phyloP scores from a whole-genome alignment of 2,329 filamentous ascomycete species.

The Aspergillus intermedius region DNA sequence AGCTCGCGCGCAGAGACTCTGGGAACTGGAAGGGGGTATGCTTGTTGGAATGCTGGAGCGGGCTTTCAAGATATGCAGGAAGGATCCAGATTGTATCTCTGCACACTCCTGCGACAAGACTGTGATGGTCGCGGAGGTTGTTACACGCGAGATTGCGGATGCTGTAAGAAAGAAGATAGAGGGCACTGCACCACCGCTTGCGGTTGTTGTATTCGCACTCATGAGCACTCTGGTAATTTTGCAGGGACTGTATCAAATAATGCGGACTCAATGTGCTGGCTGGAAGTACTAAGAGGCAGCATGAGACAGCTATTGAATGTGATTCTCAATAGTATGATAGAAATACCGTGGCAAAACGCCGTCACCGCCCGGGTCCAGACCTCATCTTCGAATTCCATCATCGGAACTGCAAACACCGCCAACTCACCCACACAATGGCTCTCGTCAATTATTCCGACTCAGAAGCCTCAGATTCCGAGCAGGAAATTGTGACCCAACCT shows the following conservation, averaged over 20 bases:
- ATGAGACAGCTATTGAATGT: too few species aligned
- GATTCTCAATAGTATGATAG: background rate
- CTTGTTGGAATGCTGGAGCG: background rate
- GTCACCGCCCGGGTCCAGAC: background rate
- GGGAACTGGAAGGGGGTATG: background rate
- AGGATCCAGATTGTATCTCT: background rate
- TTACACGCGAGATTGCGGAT: constrained; percentile 4
- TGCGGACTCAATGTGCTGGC: too few species aligned
- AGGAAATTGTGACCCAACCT: constrained; percentile 26
- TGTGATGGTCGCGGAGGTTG: constrained; percentile 6
- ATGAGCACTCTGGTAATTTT: too few species aligned
- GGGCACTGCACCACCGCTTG: background rate
- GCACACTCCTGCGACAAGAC: constrained; percentile 1
- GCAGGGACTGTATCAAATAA: too few species aligned
- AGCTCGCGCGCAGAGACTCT: too few species aligned
- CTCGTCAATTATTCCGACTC: constrained; percentile 81
- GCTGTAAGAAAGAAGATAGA: background rate
- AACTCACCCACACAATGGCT: constrained; percentile 50
- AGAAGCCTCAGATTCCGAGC: constrained; percentile 60
- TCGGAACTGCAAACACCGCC: background rate
- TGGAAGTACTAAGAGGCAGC: too few species aligned
- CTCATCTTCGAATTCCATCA: background rate
- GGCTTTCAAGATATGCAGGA: background rate
- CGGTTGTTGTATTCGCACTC: background rate
- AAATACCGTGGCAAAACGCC: background rate